Evolutionary conservation across 768 basidiomycete genomes (phyloP).

Genomic region (Termitomyces sp.): DNA sequence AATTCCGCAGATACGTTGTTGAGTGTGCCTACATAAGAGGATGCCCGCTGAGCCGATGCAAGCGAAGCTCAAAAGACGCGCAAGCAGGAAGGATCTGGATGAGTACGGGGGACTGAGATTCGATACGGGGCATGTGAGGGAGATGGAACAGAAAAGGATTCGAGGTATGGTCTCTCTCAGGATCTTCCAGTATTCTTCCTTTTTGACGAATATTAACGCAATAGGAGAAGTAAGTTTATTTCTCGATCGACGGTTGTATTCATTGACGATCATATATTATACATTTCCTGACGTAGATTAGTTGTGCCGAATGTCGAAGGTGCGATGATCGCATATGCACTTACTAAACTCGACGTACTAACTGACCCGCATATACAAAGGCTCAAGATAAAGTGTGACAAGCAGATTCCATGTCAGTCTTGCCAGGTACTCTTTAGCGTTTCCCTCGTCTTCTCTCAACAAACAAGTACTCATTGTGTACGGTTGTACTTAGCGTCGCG

Average conservation of each 20-base stretch:
- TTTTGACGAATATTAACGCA: background rate
- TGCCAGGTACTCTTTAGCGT: constrained; percentile 54
- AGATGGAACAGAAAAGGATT: constrained; percentile 70
- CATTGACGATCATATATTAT: background rate
- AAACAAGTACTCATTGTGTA: background rate
- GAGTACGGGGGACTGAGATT: constrained; percentile 31
- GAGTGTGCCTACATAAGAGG: background rate
- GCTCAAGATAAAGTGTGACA: constrained; percentile 80
- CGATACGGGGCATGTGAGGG: constrained; percentile 51
- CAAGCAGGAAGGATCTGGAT: constrained; percentile 43
- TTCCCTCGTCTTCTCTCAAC: background rate
- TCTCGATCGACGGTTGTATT: background rate
- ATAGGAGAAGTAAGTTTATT: constrained; percentile 23
- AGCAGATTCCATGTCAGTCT: constrained; percentile 74
- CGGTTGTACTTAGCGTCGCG: constrained; percentile 39
- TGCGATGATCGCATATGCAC: constrained; percentile 46
- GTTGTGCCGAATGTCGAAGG: constrained; percentile 74
- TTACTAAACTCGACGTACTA: constrained; percentile 6
- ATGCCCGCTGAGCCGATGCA: constrained; percentile 58
- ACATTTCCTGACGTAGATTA: constrained; percentile 38
- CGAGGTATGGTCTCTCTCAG: constrained; percentile 33
- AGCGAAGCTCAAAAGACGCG: constrained; percentile 42
- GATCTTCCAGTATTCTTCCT: constrained; percentile 8
- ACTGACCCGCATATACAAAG: constrained; percentile 22
- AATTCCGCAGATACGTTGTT: background rate